These are phyloP conservation scores for Alternaria atra DNA, from an alignment of 2,329 filamentous ascomycete genomes.

Conservation along the genomic window DNA sequence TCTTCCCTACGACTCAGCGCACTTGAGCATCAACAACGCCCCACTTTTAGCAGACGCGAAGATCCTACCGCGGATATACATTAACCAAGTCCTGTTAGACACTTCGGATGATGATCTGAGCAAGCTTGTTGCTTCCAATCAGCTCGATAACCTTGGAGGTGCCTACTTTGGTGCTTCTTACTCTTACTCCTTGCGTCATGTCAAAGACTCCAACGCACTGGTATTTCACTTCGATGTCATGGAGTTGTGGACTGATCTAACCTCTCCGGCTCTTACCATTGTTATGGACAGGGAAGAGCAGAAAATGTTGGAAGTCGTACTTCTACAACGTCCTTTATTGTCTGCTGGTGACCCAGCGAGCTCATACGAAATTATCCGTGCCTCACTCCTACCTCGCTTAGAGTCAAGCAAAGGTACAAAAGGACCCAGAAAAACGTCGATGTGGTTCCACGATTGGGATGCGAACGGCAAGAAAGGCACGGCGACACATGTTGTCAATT, in stretches of 20 bases:
- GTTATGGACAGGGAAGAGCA: conserved; percentile 31
- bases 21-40: conserved; percentile 39
- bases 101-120: conserved; percentile 25
- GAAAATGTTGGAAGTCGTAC: conserved; percentile 39
- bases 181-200: conserved; percentile 30
- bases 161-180: conserved; percentile 44
- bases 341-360: conserved; percentile 29
- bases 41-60: conserved; percentile 28
- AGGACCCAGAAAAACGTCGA: conserved; percentile 13
- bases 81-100: conserved; percentile 40
- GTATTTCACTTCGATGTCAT: conserved; percentile 45
- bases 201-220: conserved; percentile 28
- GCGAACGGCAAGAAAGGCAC: conserved; percentile 41
- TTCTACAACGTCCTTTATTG: conserved; percentile 37
- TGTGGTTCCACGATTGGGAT: conserved; percentile 46
- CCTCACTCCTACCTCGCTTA: conserved; percentile 21
- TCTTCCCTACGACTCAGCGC: conserved; percentile 37
- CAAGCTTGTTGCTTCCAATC: conserved; percentile 24
- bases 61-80: conserved; percentile 37
- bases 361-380: conserved; percentile 39
- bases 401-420: not conserved
- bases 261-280: conserved; percentile 19
- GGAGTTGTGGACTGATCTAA: conserved; percentile 30
- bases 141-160: conserved; percentile 35
- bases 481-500: conserved; percentile 27